Base-by-base conservation (phyloP, 805 yeast species). In the Saccharomycopsis sp. region DNA sequence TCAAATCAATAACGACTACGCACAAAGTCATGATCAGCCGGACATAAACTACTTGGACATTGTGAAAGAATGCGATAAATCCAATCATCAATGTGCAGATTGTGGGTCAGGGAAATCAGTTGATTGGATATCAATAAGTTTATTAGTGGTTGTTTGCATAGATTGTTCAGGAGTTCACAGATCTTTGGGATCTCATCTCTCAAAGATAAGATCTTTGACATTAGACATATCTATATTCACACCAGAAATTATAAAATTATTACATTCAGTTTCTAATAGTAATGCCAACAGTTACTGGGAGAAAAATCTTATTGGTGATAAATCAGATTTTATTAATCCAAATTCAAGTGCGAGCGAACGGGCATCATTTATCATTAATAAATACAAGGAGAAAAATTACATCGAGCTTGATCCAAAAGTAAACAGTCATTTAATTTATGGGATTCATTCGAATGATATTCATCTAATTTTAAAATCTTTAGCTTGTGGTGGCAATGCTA, bases 81-180 rank as follows among this genome's bases (percentile, higher is more conserved):
- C 79, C 26, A 89, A 89, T 56, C 54, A 60, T 3, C 50, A 53
- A 2, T 89, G 97, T 62, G 85, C 85, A 11, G 97, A 89, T 56
- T 89, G 97, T 65, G 81, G 81, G 0, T 57, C 77, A 2, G 55
- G 61, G 0, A 75, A 71, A 13, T 64, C 74, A 11, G 94, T 85
- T 13, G 96, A 88, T 53, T 89, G 96, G 96, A 73, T 90, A 3
- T 85, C 96, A 0, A 68, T 86, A 47, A 88, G 84, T 55, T 61
- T 81, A 34, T 62, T 87, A 44, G 77, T 79, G 23, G 75, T 81
- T 2, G 67, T 90, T 21, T 89, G 97, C 61, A 80, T 86, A 37
- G 78, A 80, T 41, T 89, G 97, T 56, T 79, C 96, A 0, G 88
- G 95, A 0, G 79, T 81, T n/a, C 97, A 89, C 60, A 68, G 96